Base-by-base conservation (phyloP, 768 basidiomycete species). In the Russula virescens region DNA sequence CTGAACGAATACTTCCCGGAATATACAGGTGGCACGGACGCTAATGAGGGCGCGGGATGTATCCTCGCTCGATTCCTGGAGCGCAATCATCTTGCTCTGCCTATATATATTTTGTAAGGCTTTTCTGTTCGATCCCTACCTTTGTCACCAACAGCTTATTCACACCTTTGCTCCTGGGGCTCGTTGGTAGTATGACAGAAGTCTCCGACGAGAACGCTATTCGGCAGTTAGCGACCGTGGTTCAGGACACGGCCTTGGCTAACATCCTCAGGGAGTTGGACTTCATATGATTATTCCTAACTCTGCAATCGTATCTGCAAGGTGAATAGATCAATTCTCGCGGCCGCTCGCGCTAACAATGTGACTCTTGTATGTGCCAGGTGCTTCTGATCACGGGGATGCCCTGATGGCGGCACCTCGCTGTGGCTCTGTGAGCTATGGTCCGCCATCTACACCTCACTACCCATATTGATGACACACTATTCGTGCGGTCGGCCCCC, bases 61-160 rank as follows among this genome's bases (percentile, higher is more conserved):
- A 81, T 81, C 55, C 71, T 80, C 21, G 79, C 79, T 79, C 64
- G 76, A 63, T 81, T 79, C 65, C 76, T 78, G 25, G 77, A 79
- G 65, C 74, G 75, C 38, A 79, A 79, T 54, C 66, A 78, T 34
- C 76, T 76, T 66, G 61, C 73, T 45, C 72, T 79, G 64, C 75
- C 70, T 58, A 74, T 81, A 19, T 82, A 81, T 65, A 78, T 79
- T 4, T 92, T 94, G 89, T 89, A 50, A 58, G 18, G 6, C 28
- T 4, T 8, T 31, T 13, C 14, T 16, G 5, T 19, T n/a, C 25
- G 28, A 13, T 16, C 14, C 48, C 10, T 8, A 8, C 16, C 42
- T 13, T 3, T 43, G 18, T 19, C 18, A 43, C 42, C 42, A 43
- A 19, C 18, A 43, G 42, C 42, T 16, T 18, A 19, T 18, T 38